Evolutionary conservation across 1,284 basidiomycete species (phyloP), one percentile per base, ranked within the genome.

Genomic region (Phellopilus nigrolimitatus): DNA sequence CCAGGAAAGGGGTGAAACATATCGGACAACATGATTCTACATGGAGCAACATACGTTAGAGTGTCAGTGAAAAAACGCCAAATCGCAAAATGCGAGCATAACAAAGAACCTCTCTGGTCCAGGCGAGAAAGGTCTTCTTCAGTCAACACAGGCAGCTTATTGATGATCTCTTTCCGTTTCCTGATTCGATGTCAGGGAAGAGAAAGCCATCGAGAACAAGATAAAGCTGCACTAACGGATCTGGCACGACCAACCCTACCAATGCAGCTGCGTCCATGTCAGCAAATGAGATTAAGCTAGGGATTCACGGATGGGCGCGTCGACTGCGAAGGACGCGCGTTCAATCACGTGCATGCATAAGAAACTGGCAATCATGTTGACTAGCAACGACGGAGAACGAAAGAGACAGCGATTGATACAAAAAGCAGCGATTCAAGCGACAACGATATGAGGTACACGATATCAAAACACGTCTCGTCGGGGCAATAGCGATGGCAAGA

Each of bases 11-110:
- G 34, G 74, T 82, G 56, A 82, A 74, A 63, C 86, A 89, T 58
- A 89, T 84, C 2, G 85, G 76, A 60, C 87, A 89, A 13, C 71
- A 64, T 4, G 79, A 74, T 54, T 87, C 85, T 86, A 10, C 45
- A n/a, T n/a, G n/a, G 22, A 25, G 4, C 2, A 5, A 17, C 37
- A 45, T 39, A 15, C 36, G 27, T 21, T 15, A 31, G 17, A 41
- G n/a, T 31, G 30, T 13, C 24, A 34, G 24, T 9, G 22, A 21
- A 30, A 37, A 25, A 24, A 28, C 22, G 39, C 27, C 21, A 21
- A 30, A 37, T 43, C 28, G 15, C 46, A n/a, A 45, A 19, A 34
- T 34, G 22, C 43, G 40, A 15, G 66, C 64, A 56, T 39, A 69
- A 64, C 22, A 66, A 53, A 66, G 19, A 45, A 70, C 76, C 75